phyloP scores from a whole-genome alignment of 225 moss, liverwort and hornwort species.

The Asterella californica region DNA sequence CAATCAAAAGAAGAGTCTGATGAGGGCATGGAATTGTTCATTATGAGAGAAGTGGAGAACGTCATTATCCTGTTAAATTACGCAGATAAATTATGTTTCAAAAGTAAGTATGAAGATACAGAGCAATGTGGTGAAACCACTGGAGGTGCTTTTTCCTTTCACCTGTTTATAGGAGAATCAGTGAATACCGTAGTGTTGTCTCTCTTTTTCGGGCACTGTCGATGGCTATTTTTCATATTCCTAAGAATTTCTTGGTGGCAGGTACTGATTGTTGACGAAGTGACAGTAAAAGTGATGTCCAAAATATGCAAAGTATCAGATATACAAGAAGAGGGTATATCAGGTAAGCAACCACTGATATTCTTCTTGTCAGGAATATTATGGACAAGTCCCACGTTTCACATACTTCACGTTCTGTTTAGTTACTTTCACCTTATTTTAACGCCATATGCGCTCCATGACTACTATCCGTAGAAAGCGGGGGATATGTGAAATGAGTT shows the following conservation, averaged over 20 bases:
- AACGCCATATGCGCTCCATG: background rate
- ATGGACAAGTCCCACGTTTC: background rate
- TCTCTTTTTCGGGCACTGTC: background rate
- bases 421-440: background rate
- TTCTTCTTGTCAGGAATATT: background rate
- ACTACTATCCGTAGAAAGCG: background rate
- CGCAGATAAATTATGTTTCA: background rate
- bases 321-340: constrained; percentile 94
- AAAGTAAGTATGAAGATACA: background rate
- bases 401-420: background rate
- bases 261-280: constrained; percentile 94
- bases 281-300: constrained; percentile 89
- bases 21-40: background rate
- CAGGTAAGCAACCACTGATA: constrained; percentile 41
- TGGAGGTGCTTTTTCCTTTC: background rate
- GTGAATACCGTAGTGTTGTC: background rate
- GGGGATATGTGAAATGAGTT: background rate
- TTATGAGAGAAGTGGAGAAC: background rate
- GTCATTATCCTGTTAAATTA: background rate
- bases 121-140: background rate
- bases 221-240: background rate
- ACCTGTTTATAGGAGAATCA: background rate
- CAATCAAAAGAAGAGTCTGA: background rate
- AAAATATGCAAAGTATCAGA: constrained; percentile 97
- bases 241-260: constrained; percentile 37